Evolutionary conservation across 495 filamentous ascomycete genomes (phyloP), one percentile per base, ranked within the genome.

Genomic region (Aspergillus sclerotioniger): DNA sequence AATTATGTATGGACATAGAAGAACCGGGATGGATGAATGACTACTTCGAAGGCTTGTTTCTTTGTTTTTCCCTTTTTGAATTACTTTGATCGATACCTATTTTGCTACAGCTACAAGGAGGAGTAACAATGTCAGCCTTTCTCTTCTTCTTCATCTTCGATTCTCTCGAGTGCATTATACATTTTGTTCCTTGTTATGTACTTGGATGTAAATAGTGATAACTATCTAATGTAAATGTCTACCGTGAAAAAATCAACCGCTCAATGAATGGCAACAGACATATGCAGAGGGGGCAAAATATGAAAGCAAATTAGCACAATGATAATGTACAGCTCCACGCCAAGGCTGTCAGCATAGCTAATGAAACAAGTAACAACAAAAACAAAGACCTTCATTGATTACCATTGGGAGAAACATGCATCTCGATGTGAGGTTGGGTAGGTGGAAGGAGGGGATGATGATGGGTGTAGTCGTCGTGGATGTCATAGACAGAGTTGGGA

Each of bases 301-400:
- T 2, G 25, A 25, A 25, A 25, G 25, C 25, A 25, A 25, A 25
- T 25, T 25, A 25, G 25, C 2, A 25, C 25, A 25, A 25, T 25
- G 25, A 33, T 58, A 58, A 32, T 58, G 16, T 58, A 58, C 56
- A 58, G 53, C 56, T 58, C 56, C 56, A 21, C 19, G 49, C 37
- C 35, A 15, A 47, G 43, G 21, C 25, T 39, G 44, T 54, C 32
- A 21, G 6, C 20, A 53, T 41, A 44, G 21, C 15, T 41, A 41
- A n/a, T n/a, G 13, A 41, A 41, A 41, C 52, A 54, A 54, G 33
- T 31, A 46, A 29, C 25, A 53, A 35, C 20, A 17, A 29, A 58
- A 53, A n/a, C 28, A 46, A 45, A 43, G 56, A 58, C 37, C 35
- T 45, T 41, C 21, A 47, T 20, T 53, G 41, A 39, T 58, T 51